These are phyloP conservation scores for Oryza meridionalis DNA, from an alignment of 176 grass and related monocot species.

Conservation along the genomic window DNA sequence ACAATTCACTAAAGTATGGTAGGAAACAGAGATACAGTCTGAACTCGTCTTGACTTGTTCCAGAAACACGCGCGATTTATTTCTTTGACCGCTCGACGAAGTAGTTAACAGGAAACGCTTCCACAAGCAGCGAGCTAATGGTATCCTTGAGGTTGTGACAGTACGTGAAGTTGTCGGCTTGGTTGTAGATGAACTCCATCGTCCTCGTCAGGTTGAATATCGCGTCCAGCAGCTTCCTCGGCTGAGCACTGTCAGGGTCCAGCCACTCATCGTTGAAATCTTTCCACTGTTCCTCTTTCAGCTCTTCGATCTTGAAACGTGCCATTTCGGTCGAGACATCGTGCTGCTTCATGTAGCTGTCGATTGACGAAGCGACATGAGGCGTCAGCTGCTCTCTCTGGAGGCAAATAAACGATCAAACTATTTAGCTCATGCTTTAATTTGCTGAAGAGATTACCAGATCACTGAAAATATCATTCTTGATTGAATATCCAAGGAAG, in stretches of 20 bases:
- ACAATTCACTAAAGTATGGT: too few species aligned
- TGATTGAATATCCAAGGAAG: too few species aligned
- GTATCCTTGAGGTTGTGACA: conserved; percentile 1
- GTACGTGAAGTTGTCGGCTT: conserved; percentile 10
- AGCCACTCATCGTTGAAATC: conserved; percentile 12
- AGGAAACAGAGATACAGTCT: too few species aligned
- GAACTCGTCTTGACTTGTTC: too few species aligned
- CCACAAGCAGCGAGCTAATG: neutral
- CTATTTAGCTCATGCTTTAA: too few species aligned
- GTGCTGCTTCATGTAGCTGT: conserved; percentile 21
- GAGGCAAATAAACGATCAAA: too few species aligned
- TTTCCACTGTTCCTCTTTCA: conserved; percentile 9
- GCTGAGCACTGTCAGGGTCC: neutral
- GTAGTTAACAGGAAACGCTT: neutral
- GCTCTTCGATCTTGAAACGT: neutral
- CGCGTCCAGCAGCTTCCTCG: neutral
- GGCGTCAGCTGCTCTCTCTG: conserved; percentile 1
- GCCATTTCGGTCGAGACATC: neutral
- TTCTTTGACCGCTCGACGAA: too few species aligned
- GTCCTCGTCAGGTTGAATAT: conserved; percentile 34
- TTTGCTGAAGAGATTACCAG: too few species aligned
- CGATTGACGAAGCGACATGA: conserved; percentile 21
- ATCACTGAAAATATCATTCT: too few species aligned
- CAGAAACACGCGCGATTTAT: too few species aligned
- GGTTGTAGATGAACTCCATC: conserved; percentile 28